These are phyloP conservation scores for Daldinia bambusicola DNA, from an alignment of 495 filamentous ascomycete species.

Conservation along the genomic window DNA sequence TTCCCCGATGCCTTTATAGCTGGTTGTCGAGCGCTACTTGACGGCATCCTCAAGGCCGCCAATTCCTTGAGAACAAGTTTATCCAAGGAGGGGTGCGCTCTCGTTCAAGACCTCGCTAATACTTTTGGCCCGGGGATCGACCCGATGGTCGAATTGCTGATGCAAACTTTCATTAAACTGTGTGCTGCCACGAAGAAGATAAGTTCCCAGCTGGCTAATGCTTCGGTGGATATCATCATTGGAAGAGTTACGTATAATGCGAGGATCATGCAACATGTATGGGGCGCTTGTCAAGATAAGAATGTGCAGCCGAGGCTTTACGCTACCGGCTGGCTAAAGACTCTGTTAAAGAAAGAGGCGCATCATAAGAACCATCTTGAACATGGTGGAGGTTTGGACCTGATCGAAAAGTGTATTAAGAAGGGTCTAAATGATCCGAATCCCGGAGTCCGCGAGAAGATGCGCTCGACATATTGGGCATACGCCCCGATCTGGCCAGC, in stretches of 20 bases:
- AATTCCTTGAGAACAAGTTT: slow-evolving; percentile 90
- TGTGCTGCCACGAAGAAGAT: slow-evolving; percentile 92
- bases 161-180: slow-evolving; percentile 90
- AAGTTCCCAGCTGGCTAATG: slow-evolving; percentile 78
- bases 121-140: slow-evolving; percentile 82
- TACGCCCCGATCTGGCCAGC: slow-evolving; percentile 81
- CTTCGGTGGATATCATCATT: slow-evolving; percentile 78
- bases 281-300: slow-evolving; percentile 84
- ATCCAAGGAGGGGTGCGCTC: slow-evolving; percentile 81
- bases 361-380: slow-evolving; percentile 84
- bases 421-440: slow-evolving; percentile 88
- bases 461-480: slow-evolving; percentile 85
- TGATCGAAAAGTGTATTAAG: slow-evolving; percentile 87
- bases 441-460: slow-evolving; percentile 83
- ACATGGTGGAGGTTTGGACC: slow-evolving; percentile 80
- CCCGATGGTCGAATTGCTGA: slow-evolving; percentile 86
- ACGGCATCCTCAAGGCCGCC: slow-evolving; percentile 89
- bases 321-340: slow-evolving; percentile 84
- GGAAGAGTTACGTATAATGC: slow-evolving; percentile 78
- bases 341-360: slow-evolving; percentile 78
- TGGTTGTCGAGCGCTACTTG: slow-evolving; percentile 77
- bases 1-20: slow-evolving; percentile 74
- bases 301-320: slow-evolving; percentile 85
- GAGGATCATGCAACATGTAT: slow-evolving; percentile 85
- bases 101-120: slow-evolving; percentile 86